phyloP scores from a whole-genome alignment of 352 stramenopile genomes.

The Hyaloperonospora brassicae region DNA sequence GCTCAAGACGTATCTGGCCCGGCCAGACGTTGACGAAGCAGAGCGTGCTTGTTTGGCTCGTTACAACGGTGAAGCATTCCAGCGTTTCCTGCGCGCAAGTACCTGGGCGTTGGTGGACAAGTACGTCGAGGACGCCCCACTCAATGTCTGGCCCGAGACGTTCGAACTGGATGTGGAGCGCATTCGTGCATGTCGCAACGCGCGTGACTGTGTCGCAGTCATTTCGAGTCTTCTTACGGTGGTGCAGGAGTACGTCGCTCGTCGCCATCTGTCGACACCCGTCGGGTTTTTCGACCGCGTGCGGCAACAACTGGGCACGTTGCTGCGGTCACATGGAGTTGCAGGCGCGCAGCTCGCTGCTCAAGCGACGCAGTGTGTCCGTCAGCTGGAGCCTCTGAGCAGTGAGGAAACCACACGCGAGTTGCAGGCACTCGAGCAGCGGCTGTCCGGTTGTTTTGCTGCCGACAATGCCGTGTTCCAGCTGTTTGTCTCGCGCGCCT shows the following conservation, averaged over 20 bases:
- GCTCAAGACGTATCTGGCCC: conserved; percentile 24
- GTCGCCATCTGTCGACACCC: conserved; percentile 19
- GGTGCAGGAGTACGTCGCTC: conserved; percentile 51
- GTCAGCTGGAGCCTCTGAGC: conserved; percentile 17
- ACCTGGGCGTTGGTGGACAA: conserved; percentile 43
- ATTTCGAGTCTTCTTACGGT: conserved; percentile 49
- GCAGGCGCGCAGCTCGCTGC: conserved; percentile 43
- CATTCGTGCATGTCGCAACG: conserved; percentile 44
- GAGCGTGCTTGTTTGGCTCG: conserved; percentile 21
- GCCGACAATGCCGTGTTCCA: conserved; percentile 47
- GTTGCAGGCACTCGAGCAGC: conserved; percentile 33
- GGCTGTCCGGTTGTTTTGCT: conserved; percentile 37
- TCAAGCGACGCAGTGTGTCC: conserved; percentile 35
- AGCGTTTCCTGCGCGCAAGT: conserved; percentile 36
- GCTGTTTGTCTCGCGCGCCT: conserved; percentile 43
- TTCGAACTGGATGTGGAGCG: conserved; percentile 52
- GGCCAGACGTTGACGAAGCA: conserved; percentile 13
- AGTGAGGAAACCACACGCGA: conserved; percentile 12
- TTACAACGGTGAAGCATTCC: conserved; percentile 32
- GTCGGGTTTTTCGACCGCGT: conserved; percentile 29
- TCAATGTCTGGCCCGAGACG: conserved; percentile 52
- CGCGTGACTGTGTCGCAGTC: conserved; percentile 47
- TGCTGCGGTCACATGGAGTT: conserved; percentile 41
- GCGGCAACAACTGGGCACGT: conserved; percentile 26
- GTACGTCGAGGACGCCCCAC: conserved; percentile 37